phyloP scores from a whole-genome alignment of 768 basidiomycete genomes.

The Paxillus rubicundulus region DNA sequence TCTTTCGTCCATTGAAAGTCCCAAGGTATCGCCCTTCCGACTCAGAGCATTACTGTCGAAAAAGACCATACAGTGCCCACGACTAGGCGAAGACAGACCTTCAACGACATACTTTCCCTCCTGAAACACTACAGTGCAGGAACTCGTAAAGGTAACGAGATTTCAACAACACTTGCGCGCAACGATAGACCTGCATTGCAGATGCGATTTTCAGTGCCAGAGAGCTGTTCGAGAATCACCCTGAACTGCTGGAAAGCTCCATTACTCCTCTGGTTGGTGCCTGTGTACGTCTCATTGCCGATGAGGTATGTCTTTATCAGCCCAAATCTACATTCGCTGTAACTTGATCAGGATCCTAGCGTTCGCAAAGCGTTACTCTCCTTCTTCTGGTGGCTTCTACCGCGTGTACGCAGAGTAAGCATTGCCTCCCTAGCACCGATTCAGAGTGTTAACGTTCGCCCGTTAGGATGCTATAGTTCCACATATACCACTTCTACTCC shows the following conservation, averaged over 20 bases:
- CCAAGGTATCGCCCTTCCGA: conserved; percentile 85
- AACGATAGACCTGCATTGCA: conserved; percentile 21
- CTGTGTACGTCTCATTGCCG: conserved; percentile 70
- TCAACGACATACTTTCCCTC: conserved; percentile 74
- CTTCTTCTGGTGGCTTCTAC: conserved; percentile 73
- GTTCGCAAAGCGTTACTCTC: conserved; percentile 72
- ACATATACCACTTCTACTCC: conserved; percentile 70
- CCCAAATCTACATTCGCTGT: neutral
- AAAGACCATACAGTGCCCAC: conserved; percentile 59
- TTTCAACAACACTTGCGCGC: neutral
- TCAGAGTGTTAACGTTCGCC: conserved; percentile 7
- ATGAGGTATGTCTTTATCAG: conserved; percentile 58
- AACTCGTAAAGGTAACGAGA: conserved; percentile 64
- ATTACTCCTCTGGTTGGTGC: conserved; percentile 56
- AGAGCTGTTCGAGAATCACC: conserved; percentile 67
- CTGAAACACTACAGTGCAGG: conserved; percentile 80
- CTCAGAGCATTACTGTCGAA: conserved; percentile 68
- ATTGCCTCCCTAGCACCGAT: neutral
- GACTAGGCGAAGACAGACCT: conserved; percentile 71
- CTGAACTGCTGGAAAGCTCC: conserved; percentile 48
- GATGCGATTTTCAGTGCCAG: conserved; percentile 73
- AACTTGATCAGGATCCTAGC: conserved; percentile 58
- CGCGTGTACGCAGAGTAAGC: conserved; percentile 56
- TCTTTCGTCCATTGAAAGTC: conserved; percentile 7
- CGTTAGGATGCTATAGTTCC: conserved; percentile 67